Percentiles rank a stretch among this genome's conserved stretches.
Conservation (phyloP, 208 protist species). For the Porcisia hertigi region DNA sequence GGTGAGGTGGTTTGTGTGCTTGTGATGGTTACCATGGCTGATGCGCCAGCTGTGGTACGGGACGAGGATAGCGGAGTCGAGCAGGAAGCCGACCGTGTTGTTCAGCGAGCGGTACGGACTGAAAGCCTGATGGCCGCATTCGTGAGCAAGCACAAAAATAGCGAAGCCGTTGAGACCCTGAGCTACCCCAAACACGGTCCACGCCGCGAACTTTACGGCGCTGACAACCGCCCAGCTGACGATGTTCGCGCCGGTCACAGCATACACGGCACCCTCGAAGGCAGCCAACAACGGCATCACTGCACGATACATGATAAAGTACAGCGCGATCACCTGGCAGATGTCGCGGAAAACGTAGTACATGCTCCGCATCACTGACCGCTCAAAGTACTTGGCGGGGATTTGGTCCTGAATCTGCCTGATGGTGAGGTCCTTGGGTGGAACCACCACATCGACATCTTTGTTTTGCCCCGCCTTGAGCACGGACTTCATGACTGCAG, state of each 20-base stretch:
- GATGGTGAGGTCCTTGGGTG: conserved; percentile 61
- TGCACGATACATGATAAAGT: conserved; percentile 52
- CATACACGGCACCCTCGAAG: conserved; percentile 23
- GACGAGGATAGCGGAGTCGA: conserved; percentile 90
- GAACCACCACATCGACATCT: conserved; percentile 68
- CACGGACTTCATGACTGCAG: conserved; percentile 44
- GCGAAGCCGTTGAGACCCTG: conserved; percentile 88
- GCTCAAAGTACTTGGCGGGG: conserved; percentile 75
- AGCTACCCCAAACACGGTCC: conserved; percentile 75
- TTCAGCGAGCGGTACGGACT: conserved; percentile 72
- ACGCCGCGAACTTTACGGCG: conserved; percentile 41
- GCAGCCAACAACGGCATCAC: conserved; percentile 38
- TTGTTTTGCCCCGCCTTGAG: conserved; percentile 63
- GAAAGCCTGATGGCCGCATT: conserved; percentile 95
- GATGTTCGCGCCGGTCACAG: conserved; percentile 4
- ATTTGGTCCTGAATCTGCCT: conserved; percentile 79
- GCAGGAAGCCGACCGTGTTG: conserved; percentile 85
- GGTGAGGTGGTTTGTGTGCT: conserved; percentile 94
- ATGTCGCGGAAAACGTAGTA: conserved; percentile 69
- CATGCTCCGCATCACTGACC: conserved; percentile 41
- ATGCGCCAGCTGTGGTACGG: conserved; percentile 94
- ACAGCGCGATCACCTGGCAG: conserved; percentile 52
- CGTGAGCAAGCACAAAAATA: conserved; percentile 94
- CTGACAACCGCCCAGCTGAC: conserved; percentile 16
- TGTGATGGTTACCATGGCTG: conserved; percentile 93